A percentile compares a stretch with the other conserved stretches of the same genome.
phyloP scores from a whole-genome alignment of 331 rosid genomes.

The Malus hybrid region DNA sequence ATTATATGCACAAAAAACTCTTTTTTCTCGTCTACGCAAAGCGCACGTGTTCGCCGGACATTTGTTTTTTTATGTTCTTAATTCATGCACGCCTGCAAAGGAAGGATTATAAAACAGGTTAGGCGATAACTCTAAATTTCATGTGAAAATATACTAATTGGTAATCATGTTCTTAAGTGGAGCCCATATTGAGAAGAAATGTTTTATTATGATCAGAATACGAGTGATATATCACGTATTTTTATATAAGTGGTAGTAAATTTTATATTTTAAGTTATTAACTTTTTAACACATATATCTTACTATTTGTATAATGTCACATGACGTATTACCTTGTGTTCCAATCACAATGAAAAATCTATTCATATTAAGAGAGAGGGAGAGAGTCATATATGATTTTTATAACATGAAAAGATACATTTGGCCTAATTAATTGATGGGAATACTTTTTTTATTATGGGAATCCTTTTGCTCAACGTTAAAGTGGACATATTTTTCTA shows the following conservation, averaged over 20 bases:
- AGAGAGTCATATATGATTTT: too few relatives aligned
- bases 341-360: rapidly evolving
- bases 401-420: too few relatives aligned
- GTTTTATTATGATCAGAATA: too few relatives aligned
- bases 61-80: neutral
- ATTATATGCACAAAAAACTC: neutral
- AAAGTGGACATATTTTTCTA: too few relatives aligned
- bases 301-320: too few relatives aligned
- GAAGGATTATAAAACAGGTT: neutral
- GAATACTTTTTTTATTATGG: too few relatives aligned
- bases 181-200: neutral
- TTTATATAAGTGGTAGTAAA: too few relatives aligned
- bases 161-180: neutral
- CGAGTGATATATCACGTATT: rapidly evolving
- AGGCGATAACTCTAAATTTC: neutral
- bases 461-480: too few relatives aligned
- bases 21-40: neutral
- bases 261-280: too few relatives aligned
- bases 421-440: too few relatives aligned
- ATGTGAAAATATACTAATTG: neutral
- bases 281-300: too few relatives aligned
- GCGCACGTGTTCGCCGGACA: neutral
- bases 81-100: neutral
- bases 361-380: too few relatives aligned
- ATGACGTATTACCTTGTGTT: rapidly evolving